phyloP scores from a whole-genome alignment of 2,329 filamentous ascomycete species.

The Domatiomyces catenatus region DNA sequence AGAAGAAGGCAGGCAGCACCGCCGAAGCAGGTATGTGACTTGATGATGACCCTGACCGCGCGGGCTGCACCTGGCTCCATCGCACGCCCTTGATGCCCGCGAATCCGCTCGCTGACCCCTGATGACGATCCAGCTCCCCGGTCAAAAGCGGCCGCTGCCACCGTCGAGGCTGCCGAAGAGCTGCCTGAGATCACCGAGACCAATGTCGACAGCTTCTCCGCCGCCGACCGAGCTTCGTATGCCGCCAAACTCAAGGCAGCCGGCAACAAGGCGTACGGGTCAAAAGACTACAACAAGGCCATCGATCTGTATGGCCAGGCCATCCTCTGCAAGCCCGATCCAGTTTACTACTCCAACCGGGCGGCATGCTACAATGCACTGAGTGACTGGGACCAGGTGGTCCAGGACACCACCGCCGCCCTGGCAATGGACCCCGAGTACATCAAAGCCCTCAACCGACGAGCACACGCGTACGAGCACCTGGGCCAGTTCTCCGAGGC shows the following conservation, averaged over 20 bases:
- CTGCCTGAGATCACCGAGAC: conserved; percentile 48
- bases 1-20: conserved; percentile 25
- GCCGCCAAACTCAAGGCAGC: conserved; percentile 85
- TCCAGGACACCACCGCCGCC: conserved; percentile 91
- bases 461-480: conserved; percentile 93
- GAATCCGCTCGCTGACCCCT: neutral
- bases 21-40: conserved; percentile 20
- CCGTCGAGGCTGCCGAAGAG: conserved; percentile 41
- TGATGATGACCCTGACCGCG: neutral
- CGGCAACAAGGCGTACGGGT: conserved; percentile 90
- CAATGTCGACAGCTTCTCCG: conserved; percentile 31
- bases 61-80: neutral
- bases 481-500: conserved; percentile 82
- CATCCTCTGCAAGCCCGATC: conserved; percentile 90
- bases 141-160: conserved; percentile 19
- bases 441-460: conserved; percentile 91
- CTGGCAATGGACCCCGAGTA: conserved; percentile 90
- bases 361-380: conserved; percentile 94
- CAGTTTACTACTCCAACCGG: conserved; percentile 97
- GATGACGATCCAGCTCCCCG: conserved; percentile 2
- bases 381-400: conserved; percentile 84
- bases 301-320: conserved; percentile 93
- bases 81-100: neutral
- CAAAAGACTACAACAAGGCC: conserved; percentile 82
- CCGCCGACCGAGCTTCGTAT: conserved; percentile 62